Conservation (phyloP, 2,329 filamentous ascomycete genomes). For the Epichloe elymi region DNA sequence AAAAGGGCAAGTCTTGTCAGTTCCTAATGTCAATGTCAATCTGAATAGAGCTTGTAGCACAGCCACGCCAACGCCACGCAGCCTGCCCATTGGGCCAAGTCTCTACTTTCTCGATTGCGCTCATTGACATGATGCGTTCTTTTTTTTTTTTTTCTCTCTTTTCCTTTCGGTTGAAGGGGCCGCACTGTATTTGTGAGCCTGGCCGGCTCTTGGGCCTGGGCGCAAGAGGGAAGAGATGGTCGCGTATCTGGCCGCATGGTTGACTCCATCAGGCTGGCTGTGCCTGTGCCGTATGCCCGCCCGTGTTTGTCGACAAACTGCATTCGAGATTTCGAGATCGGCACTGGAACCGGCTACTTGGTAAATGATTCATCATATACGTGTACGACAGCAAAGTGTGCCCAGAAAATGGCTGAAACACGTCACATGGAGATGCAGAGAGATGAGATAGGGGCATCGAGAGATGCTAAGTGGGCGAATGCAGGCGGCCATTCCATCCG, state of each 20-base stretch:
- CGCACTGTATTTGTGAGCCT: neutral
- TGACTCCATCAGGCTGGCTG: neutral
- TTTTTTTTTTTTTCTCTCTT: too few relatives aligned
- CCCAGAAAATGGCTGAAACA: neutral
- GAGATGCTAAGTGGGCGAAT: neutral
- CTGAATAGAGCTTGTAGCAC: too few relatives aligned
- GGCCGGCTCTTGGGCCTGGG: constrained; percentile 4
- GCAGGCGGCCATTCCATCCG: too few relatives aligned
- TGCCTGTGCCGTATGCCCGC: neutral
- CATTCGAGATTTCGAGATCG: neutral
- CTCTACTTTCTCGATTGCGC: too few relatives aligned
- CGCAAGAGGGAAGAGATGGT: neutral
- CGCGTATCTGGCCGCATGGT: neutral
- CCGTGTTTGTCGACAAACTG: neutral
- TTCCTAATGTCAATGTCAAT: too few relatives aligned
- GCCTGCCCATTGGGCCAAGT: too few relatives aligned
- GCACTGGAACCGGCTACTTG: neutral
- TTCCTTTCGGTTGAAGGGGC: too few relatives aligned
- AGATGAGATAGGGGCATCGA: neutral
- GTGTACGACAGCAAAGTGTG: neutral
- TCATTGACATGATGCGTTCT: too few relatives aligned
- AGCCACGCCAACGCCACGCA: too few relatives aligned
- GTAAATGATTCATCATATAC: neutral
- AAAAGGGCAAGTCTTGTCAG: too few relatives aligned
- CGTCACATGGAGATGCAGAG: neutral